phyloP scores from a whole-genome alignment of 1,284 basidiomycete species.

The Lentinus polychrous region DNA sequence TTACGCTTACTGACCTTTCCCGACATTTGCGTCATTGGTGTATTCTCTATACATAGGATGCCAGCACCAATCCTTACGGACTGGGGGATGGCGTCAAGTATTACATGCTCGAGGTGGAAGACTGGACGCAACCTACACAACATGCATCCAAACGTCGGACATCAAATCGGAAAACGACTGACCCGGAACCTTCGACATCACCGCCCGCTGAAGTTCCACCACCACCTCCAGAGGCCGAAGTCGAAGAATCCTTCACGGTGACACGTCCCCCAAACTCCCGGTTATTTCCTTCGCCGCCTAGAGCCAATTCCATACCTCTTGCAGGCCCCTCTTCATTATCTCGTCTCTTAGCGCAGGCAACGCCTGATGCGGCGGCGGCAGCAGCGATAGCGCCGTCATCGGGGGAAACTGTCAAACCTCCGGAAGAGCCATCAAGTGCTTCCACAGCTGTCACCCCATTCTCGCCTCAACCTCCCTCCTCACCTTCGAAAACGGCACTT shows the following conservation, averaged over 20 bases:
- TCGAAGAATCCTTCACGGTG: slow-evolving; percentile 58
- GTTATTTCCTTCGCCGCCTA: slow-evolving; percentile 52
- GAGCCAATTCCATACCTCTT: slow-evolving; percentile 59
- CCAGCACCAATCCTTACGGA: slow-evolving; percentile 68
- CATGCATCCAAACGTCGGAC: slow-evolving; percentile 50
- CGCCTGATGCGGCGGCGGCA: slow-evolving; percentile 5
- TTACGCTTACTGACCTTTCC: background rate
- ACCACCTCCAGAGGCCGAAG: slow-evolving; percentile 50
- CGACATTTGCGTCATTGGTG: slow-evolving; percentile 4
- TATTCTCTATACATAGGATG: slow-evolving; percentile 46
- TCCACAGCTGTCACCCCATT: slow-evolving; percentile 16
- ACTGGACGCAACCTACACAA: slow-evolving; percentile 73
- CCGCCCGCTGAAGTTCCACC: slow-evolving; percentile 27
- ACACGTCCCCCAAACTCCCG: slow-evolving; percentile 56
- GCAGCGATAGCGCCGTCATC: background rate
- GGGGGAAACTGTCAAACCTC: background rate
- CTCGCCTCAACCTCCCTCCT: slow-evolving; percentile 15
- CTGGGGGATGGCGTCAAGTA: slow-evolving; percentile 89
- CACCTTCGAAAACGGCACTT: slow-evolving; percentile 8
- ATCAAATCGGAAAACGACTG: slow-evolving; percentile 37
- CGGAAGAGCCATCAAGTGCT: background rate
- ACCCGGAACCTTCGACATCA: slow-evolving; percentile 1
- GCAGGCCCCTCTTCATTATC: slow-evolving; percentile 71
- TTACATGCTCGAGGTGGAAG: slow-evolving; percentile 90
- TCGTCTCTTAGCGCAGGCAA: slow-evolving; percentile 65